Evolutionary conservation across 768 basidiomycete species (phyloP), one percentile per base, ranked within the genome.

Genomic region (Pleurotus tuoliensis): DNA sequence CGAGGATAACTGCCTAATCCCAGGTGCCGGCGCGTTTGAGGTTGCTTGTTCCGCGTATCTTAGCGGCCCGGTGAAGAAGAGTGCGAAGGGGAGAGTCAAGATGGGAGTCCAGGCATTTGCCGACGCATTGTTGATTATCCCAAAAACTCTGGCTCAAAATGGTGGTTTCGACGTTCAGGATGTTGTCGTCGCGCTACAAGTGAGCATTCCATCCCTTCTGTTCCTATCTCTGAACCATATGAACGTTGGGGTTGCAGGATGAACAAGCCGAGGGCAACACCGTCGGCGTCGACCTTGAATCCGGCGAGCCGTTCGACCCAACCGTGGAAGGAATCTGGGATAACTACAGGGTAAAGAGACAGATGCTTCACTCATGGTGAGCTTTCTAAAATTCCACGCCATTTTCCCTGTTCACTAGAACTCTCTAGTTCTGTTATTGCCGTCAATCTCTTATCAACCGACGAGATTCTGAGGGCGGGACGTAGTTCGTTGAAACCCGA

Each of bases 1-100:
- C 55, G 97, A 98, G 69, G 97, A 99, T 66, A 82, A 86, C 49
- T 76, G 80, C 37, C 77, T 98, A 56, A 80, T 98, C 56, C 95
- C 97, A 18, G 97, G 97, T n/a, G 97, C 94, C 0, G 97, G 96
- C 41, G 96, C 97, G 6, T 99, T 98, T 69, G 97, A 98, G 71
- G 83, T 98, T 9, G 87, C 95, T 27, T 95, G 93, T 66, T 86
- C 94, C 5, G 84, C 85, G 5, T 87, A 98, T 74, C 76, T 99
- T 37, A 80, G 83, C 52, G 88, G 87, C 15, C 73, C 79, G 27
- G 82, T 90, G 56, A 96, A 95, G 76, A 88, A 88, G 71, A 73
- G 70, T 46, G 94, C 94, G 2, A 98, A 96, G 71, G 97, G 97
- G 12, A 82, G 97, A 40, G 90, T 88, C 38, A 98, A 98, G 75